Evolutionary conservation across 495 filamentous ascomycete species (phyloP).

Genomic region (Xylaria cubensis): DNA sequence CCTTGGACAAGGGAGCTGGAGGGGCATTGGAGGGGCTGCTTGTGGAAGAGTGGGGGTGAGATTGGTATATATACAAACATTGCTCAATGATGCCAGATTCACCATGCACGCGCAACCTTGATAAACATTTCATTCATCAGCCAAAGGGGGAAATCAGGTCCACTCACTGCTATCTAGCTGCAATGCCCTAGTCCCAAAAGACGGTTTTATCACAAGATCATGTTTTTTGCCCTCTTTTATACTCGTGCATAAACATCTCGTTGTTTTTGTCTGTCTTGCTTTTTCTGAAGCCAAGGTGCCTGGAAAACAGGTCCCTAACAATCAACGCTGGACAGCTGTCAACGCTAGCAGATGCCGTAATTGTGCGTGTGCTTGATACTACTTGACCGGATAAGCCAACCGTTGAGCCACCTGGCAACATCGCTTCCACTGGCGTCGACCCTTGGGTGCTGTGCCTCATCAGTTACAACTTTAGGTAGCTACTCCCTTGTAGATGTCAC

Average conservation of each 20-base stretch:
- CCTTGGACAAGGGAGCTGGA: slow-evolving; percentile 5
- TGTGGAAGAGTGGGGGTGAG: not conserved
- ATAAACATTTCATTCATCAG: not conserved
- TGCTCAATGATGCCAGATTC: slow-evolving; percentile 23
- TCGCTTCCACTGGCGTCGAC: slow-evolving; percentile 9
- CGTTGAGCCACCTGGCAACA: slow-evolving; percentile 42
- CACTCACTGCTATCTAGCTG: slow-evolving; percentile 7
- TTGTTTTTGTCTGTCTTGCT: not conserved
- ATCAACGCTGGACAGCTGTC: slow-evolving; percentile 9
- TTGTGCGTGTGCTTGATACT: not conserved
- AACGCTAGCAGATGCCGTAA: not conserved
- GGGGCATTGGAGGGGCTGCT: slow-evolving; percentile 18
- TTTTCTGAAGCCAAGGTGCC: not conserved
- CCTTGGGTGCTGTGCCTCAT: not conserved
- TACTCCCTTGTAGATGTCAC: slow-evolving; percentile 3
- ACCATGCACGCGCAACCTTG: slow-evolving; percentile 17
- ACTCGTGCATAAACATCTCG: not conserved
- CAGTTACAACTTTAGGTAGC: not conserved
- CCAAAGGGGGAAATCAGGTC: slow-evolving; percentile 6
- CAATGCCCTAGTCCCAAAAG: slow-evolving; percentile 16
- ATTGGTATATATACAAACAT: not conserved
- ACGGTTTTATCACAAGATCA: slow-evolving; percentile 8
- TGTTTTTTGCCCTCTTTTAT: not conserved
- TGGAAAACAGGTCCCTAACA: not conserved
- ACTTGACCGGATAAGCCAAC: slow-evolving; percentile 21